phyloP scores from a whole-genome alignment of 78 protist genomes.

The Protostelium mycophagum region DNA sequence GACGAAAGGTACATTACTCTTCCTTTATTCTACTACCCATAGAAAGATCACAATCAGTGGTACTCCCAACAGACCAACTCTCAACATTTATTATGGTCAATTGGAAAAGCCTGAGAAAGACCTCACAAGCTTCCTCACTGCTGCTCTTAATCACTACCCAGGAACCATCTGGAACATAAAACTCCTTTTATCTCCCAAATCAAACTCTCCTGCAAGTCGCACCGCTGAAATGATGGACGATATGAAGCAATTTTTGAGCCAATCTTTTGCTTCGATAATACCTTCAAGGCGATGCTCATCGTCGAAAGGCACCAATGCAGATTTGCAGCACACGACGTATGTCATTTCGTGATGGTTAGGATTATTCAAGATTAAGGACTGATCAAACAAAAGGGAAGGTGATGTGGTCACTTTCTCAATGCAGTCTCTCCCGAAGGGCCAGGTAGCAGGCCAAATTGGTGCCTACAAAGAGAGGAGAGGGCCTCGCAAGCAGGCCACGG shows the following conservation, averaged over 20 bases:
- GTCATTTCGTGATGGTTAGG: no score
- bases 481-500: not conserved
- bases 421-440: not conserved
- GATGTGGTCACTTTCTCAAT: not conserved
- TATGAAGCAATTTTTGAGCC: not conserved
- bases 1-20: not conserved
- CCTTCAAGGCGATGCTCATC: no score
- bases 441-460: not conserved
- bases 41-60: not conserved
- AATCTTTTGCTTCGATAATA: not conserved
- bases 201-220: not conserved
- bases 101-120: not conserved
- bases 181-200: not conserved
- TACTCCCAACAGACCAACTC: not conserved
- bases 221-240: not conserved
- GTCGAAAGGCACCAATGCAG: no score
- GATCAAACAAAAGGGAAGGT: not conserved
- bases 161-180: not conserved
- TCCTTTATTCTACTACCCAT: not conserved
- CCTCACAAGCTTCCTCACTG: not conserved
- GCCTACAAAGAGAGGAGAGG: not conserved
- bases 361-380: not conserved
- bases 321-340: no score
- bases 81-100: not conserved
- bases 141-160: not conserved